phyloP scores from a whole-genome alignment of 768 basidiomycete species.

The Lactarius sanguifluus region DNA sequence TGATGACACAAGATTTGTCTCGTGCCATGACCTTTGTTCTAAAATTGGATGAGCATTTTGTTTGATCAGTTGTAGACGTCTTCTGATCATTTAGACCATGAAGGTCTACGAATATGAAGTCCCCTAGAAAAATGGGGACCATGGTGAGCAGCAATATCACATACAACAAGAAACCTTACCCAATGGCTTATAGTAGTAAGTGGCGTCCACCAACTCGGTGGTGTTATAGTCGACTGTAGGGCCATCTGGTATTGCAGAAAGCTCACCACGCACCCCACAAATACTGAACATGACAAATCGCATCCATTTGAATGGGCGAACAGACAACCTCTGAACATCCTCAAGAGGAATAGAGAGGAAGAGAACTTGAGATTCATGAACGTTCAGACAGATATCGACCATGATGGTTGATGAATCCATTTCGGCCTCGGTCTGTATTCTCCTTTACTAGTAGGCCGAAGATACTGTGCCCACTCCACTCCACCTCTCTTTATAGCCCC shows the following conservation, averaged over 20 bases:
- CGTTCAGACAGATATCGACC: too few relatives aligned
- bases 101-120: not conserved
- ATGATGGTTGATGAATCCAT: too few relatives aligned
- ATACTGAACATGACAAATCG: conserved; percentile 3
- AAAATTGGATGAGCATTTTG: not conserved
- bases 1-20: not conserved
- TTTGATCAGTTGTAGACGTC: too few relatives aligned
- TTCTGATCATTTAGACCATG: not conserved
- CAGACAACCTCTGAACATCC: not conserved
- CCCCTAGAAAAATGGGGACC: not conserved
- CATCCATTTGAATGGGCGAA: conserved; percentile 1
- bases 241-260: not conserved
- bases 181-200: conserved; percentile 1
- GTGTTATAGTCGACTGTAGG: not conserved
- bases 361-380: not conserved
- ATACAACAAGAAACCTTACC: conserved; percentile 1
- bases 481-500: too few relatives aligned
- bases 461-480: too few relatives aligned
- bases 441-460: too few relatives aligned
- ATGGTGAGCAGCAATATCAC: too few relatives aligned
- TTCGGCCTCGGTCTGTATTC: too few relatives aligned
- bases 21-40: not conserved
- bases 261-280: not conserved
- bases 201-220: not conserved
- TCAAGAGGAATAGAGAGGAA: not conserved